Evolutionary conservation across 495 filamentous ascomycete genomes (phyloP), one percentile per base, ranked within the genome.

Genomic region (Aspergillus coremiiformis): DNA sequence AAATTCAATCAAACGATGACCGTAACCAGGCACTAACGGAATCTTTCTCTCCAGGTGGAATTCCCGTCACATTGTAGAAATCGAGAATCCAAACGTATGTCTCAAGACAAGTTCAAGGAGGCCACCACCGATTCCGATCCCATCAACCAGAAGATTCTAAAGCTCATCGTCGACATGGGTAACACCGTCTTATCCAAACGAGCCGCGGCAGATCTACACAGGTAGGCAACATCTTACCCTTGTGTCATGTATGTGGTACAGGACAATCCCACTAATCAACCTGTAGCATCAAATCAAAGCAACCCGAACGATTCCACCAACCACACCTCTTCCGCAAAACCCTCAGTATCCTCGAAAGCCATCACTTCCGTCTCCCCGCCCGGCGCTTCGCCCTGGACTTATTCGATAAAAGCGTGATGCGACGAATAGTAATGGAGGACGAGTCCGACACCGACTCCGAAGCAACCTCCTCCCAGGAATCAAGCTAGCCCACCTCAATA

Each of bases 341-440:
- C 50, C 83, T 97, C 74, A 77, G 73, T 27, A 71, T 96, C 27
- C 75, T 98, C n/a, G 93, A 96, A 70, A 84, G 80, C 45, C 90
- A 96, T 55, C 88, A 93, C 60, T 97, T 89, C 66, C 81, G 92
- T 26, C 75, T 97, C 20, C 82, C 81, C 5, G 84, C 89, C 44
- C 84, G 92, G 37, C 85, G 88, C 37, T 90, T 94, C 66, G 84
- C 96, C 29, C 82, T 96, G 44, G 90, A 96, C 64, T 71, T 97
- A 21, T 98, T 97, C 66, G 92, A 97, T 57, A 91, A 89, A 68
- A 82, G 77, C 30, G 88, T 97, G 23, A 73, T 97, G 66, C 74
- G 89, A 57, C 79, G 82, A 37, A 87, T 96, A 48, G 84, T 97
- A 27, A 66, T 85, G 5, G 80, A 83, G 44, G 83, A 86, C 47